Conservation (phyloP, 2,329 filamentous ascomycete genomes). For the Sporothrix curviconia region DNA sequence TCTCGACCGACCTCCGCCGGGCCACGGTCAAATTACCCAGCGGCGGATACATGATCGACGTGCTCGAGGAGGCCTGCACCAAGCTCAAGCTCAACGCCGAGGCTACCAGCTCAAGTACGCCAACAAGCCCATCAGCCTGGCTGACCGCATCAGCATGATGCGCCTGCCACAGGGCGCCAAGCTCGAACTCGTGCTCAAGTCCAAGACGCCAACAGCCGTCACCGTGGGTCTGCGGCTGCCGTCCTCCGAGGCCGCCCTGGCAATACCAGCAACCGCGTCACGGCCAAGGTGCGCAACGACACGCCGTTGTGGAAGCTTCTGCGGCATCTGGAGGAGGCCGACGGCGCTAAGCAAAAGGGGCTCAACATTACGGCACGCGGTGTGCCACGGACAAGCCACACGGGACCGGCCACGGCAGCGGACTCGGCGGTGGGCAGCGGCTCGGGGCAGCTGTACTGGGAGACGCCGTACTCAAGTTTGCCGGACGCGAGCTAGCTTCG, state of each 20-base stretch:
- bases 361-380: slow-evolving; percentile 81
- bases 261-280: slow-evolving; percentile 59
- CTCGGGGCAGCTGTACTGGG: slow-evolving; percentile 77
- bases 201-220: slow-evolving; percentile 76
- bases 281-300: slow-evolving; percentile 81
- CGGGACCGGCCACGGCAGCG: slow-evolving; percentile 36
- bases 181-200: slow-evolving; percentile 82
- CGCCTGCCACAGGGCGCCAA: slow-evolving; percentile 81
- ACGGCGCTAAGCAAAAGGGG: slow-evolving; percentile 51
- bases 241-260: slow-evolving; percentile 54
- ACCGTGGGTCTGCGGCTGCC: slow-evolving; percentile 85
- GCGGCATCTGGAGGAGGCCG: slow-evolving; percentile 78
- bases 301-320: slow-evolving; percentile 85
- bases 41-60: slow-evolving; percentile 72
- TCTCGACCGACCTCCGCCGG: slow-evolving; percentile 71
- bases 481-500: slow-evolving; percentile 69
- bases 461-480: slow-evolving; percentile 80
- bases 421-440: slow-evolving; percentile 40
- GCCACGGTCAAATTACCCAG: slow-evolving; percentile 78
- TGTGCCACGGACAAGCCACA: slow-evolving; percentile 54
- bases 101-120: slow-evolving; percentile 82
- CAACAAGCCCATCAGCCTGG: slow-evolving; percentile 80
- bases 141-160: slow-evolving; percentile 73
- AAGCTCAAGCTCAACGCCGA: slow-evolving; percentile 69
- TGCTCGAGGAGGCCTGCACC: slow-evolving; percentile 78